phyloP scores from a whole-genome alignment of 192 early-diverging fungal species.

The Geosiphon pyriformis region DNA sequence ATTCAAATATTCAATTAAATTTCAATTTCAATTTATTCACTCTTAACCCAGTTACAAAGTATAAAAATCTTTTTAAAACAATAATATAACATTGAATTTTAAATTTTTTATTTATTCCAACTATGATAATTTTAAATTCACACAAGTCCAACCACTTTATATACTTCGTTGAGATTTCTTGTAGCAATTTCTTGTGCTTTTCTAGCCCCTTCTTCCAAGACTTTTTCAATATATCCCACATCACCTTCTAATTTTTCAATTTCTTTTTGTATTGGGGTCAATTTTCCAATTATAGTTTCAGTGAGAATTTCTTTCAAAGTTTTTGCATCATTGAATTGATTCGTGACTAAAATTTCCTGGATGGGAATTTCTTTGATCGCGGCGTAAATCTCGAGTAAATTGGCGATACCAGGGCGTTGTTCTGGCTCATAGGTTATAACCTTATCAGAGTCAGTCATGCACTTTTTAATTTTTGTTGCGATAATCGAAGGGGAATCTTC shows the following conservation, averaged over 20 bases:
- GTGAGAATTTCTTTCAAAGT: slow-evolving; percentile 71
- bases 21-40: no score
- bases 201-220: slow-evolving; percentile 60
- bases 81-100: no score
- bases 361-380: slow-evolving; percentile 36
- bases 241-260: slow-evolving; percentile 55
- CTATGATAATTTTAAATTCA: no score
- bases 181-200: slow-evolving; percentile 57
- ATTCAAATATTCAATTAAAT: no score
- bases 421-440: slow-evolving; percentile 69
- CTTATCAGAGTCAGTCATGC: slow-evolving; percentile 60
- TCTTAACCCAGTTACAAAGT: no score
- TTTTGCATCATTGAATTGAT: slow-evolving; percentile 50
- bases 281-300: slow-evolving; percentile 51
- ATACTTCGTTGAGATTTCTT: slow-evolving; percentile 51
- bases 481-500: slow-evolving; percentile 65
- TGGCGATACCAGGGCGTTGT: slow-evolving; percentile 74
- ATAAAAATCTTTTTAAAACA: no score
- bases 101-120: no score
- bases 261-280: slow-evolving; percentile 66
- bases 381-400: slow-evolving; percentile 75
- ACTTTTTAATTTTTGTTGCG: slow-evolving; percentile 58
- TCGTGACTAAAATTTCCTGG: slow-evolving; percentile 41
- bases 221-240: slow-evolving; percentile 51
- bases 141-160: slow-evolving; percentile 52